Conservation (phyloP, 345 rosid genomes). For the Lepidium sativum region DNA sequence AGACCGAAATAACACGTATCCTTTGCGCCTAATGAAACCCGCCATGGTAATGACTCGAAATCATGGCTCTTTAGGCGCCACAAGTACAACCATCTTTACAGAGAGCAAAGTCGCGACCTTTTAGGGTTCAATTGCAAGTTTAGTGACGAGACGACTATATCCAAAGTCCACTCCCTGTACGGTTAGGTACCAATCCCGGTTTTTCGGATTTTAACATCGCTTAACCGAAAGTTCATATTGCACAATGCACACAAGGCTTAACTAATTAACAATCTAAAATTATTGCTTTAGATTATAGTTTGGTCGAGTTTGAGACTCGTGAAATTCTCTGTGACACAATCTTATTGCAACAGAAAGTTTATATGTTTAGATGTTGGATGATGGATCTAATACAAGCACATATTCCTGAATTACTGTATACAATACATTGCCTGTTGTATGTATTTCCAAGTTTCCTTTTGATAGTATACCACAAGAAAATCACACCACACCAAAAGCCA, state of each 20-base stretch:
- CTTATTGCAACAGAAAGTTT: not conserved
- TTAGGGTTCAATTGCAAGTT: conserved; percentile 12
- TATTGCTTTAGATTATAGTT: not conserved
- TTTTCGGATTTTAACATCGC: not conserved
- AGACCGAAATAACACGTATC: conserved; percentile 29
- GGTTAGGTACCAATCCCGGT: not conserved
- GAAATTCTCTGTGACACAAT: not conserved
- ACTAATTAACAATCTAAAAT: not conserved
- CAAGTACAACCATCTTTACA: conserved; percentile 1
- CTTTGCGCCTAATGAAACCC: conserved; percentile 24
- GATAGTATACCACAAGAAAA: conserved; percentile 10
- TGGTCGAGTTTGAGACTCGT: not conserved
- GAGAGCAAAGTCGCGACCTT: not conserved
- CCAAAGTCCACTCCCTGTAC: conserved; percentile 6
- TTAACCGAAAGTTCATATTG: not conserved
- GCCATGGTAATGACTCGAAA: conserved; percentile 34
- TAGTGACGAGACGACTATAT: not conserved
- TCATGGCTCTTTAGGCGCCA: conserved; percentile 34
- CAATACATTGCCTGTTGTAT: conserved; percentile 8
- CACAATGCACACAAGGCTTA: not conserved
- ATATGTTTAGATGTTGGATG: too few species aligned
- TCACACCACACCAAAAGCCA: not conserved
- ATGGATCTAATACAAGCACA: too few species aligned
- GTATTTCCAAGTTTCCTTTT: conserved; percentile 2
- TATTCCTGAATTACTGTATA: not conserved